phyloP scores from a whole-genome alignment of 129 eudicot genomes.

The Arctium minus region DNA sequence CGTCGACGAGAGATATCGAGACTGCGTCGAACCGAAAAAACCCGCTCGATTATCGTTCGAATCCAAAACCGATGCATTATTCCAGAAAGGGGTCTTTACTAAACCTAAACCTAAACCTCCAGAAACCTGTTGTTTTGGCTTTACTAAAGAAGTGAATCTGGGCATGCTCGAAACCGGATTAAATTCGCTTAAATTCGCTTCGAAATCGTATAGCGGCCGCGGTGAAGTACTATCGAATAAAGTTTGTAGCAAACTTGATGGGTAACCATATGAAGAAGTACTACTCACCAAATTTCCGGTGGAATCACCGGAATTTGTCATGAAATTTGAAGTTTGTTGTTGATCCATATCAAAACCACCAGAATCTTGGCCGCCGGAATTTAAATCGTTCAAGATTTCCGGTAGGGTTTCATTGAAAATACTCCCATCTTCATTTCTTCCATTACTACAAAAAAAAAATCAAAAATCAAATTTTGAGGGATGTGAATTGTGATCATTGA shows the following conservation, averaged over 20 bases:
- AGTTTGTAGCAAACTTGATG: slow-evolving; percentile 57
- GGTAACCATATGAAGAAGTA: slow-evolving; percentile 36
- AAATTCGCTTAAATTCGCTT: slow-evolving; percentile 28
- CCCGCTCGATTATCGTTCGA: slow-evolving; percentile 33
- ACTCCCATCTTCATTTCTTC: slow-evolving; percentile 19
- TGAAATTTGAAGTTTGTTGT: slow-evolving; percentile 26
- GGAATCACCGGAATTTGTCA: slow-evolving; percentile 29
- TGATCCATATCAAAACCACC: slow-evolving; percentile 21
- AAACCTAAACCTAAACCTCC: slow-evolving; percentile 29
- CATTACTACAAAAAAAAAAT: slow-evolving; percentile 4
- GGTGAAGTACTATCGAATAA: slow-evolving; percentile 36
- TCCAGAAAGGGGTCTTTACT: slow-evolving; percentile 38
- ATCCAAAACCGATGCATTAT: slow-evolving; percentile 27
- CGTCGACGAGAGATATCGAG: slow-evolving; percentile 39
- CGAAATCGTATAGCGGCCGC: slow-evolving; percentile 25
- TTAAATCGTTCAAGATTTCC: slow-evolving; percentile 31
- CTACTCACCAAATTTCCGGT: slow-evolving; percentile 23
- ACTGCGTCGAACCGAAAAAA: slow-evolving; percentile 29
- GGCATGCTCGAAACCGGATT: slow-evolving; percentile 31
- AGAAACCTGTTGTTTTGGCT: slow-evolving; percentile 32
- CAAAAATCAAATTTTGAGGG: not conserved
- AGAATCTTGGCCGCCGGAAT: slow-evolving; percentile 12
- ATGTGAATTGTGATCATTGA: slow-evolving; percentile 10
- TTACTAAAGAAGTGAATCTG: slow-evolving; percentile 29
- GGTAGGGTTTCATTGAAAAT: slow-evolving; percentile 37